These are phyloP conservation scores for Aspergillus sergii DNA, from an alignment of 2,329 filamentous ascomycete genomes.

Conservation along the genomic window DNA sequence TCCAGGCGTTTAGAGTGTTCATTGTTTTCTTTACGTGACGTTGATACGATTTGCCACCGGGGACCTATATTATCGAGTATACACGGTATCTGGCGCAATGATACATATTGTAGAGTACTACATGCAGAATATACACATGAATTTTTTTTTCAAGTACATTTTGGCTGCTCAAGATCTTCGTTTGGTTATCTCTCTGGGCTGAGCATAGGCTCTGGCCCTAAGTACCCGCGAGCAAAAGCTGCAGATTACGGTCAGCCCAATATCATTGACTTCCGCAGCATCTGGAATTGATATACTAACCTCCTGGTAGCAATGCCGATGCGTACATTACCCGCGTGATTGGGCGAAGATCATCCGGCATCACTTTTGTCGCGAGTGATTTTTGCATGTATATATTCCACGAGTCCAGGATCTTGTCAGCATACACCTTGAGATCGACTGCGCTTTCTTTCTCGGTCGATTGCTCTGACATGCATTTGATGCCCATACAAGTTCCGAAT, in stretches of 20 bases:
- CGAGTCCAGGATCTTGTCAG: conserved; percentile 38
- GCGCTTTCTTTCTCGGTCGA: conserved; percentile 38
- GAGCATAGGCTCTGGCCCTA: conserved; percentile 37
- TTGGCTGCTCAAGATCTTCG: neutral
- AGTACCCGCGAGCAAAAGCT: conserved; percentile 40
- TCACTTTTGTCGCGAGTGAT: conserved; percentile 31
- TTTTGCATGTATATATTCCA: conserved; percentile 46
- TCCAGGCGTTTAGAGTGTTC: conserved; percentile 36
- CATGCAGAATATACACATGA: conserved; percentile 3
- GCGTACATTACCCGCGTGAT: conserved; percentile 63
- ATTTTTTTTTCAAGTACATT: neutral
- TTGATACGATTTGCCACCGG: conserved; percentile 4
- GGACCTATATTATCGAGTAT: neutral
- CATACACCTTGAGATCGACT: conserved; percentile 33
- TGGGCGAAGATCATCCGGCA: conserved; percentile 51
- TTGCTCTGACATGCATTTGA: conserved; percentile 43
- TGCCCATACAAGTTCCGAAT: conserved; percentile 56
- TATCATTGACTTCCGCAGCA: neutral
- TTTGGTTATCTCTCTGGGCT: neutral
- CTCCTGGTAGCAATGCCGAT: conserved; percentile 57
- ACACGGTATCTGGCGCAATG: neutral
- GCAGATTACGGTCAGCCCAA: neutral
- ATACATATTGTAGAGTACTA: neutral
- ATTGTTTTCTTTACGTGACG: conserved; percentile 5
- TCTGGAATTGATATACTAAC: conserved; percentile 42